These are phyloP conservation scores for Tetrastigma voinierianum DNA, from an alignment of 164 flowering plant genomes.

Conservation along the genomic window DNA sequence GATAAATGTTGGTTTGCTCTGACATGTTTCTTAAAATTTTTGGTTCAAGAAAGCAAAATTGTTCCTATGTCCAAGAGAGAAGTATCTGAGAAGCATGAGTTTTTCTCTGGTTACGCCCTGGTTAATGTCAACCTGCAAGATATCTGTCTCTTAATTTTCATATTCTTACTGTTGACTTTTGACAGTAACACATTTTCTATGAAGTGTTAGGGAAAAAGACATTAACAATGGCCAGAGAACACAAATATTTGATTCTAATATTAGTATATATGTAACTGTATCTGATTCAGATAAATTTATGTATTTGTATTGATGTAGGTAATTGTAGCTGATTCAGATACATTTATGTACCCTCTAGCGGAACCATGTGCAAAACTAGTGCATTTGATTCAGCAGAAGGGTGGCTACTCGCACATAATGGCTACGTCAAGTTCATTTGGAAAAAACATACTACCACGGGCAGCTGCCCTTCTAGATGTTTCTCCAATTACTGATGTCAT, in stretches of 20 bases:
- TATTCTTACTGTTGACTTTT: too few relatives aligned
- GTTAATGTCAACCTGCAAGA: too few relatives aligned
- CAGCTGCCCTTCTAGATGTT: slow-evolving; percentile 91
- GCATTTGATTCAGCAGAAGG: slow-evolving; percentile 68
- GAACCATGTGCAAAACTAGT: slow-evolving; percentile 93
- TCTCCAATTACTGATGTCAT: slow-evolving; percentile 90
- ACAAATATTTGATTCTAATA: too few relatives aligned
- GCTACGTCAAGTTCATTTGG: slow-evolving; percentile 90
- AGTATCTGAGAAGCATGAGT: too few relatives aligned
- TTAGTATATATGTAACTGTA: too few relatives aligned
- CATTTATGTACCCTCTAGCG: slow-evolving; percentile 66
- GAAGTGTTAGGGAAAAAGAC: too few relatives aligned
- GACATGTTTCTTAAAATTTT: background rate
- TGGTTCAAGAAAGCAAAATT: background rate
- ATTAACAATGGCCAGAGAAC: too few relatives aligned
- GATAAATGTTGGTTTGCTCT: too few relatives aligned
- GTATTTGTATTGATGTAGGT: slow-evolving; percentile 43
- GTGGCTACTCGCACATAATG: slow-evolving; percentile 73
- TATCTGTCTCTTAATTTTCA: too few relatives aligned
- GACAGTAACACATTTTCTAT: too few relatives aligned
- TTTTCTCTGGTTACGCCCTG: too few relatives aligned
- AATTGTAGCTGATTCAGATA: slow-evolving; percentile 86
- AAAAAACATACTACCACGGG: slow-evolving; percentile 86
- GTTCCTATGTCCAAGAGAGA: background rate
- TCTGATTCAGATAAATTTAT: background rate